phyloP scores from a whole-genome alignment of 1,284 basidiomycete genomes.

The Ustilago hordei region DNA sequence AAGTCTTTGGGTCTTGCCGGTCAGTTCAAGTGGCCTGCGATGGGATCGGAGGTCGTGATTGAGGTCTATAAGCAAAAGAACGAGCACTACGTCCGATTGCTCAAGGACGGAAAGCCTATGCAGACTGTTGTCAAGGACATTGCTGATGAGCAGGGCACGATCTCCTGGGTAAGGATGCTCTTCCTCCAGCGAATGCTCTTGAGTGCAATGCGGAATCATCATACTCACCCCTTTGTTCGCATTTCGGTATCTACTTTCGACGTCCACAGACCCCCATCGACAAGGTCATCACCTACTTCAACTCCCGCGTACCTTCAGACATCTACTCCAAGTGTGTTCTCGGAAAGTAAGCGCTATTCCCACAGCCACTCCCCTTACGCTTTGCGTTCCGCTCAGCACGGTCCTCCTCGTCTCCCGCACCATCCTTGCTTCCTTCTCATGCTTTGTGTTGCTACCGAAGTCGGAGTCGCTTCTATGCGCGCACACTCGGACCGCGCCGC shows the following conservation, averaged over 20 bases:
- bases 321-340: slow-evolving; percentile 47
- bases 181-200: background rate
- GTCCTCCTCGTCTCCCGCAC: background rate
- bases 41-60: slow-evolving; percentile 50
- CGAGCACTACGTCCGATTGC: slow-evolving; percentile 24
- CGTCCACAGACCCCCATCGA: slow-evolving; percentile 18
- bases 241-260: background rate
- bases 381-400: background rate
- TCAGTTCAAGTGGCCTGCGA: slow-evolving; percentile 47
- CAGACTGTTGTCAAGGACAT: slow-evolving; percentile 23
- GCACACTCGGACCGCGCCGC: background rate
- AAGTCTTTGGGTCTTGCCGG: slow-evolving; percentile 44
- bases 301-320: slow-evolving; percentile 42
- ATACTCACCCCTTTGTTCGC: background rate
- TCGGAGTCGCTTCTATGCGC: background rate
- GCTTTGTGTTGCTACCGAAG: background rate
- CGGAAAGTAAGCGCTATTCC: slow-evolving; percentile 13
- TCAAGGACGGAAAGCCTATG: slow-evolving; percentile 43
- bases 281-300: slow-evolving; percentile 42
- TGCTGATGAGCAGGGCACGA: slow-evolving; percentile 16
- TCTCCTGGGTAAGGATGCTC: slow-evolving; percentile 12
- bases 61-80: slow-evolving; percentile 44
- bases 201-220: background rate
- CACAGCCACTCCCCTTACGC: background rate
- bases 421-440: background rate